Percentiles rank a stretch among this genome's conserved stretches.
These are phyloP conservation scores for Sugiyamaella chiloensis DNA, from an alignment of 805 yeast species.

Conservation along the genomic window DNA sequence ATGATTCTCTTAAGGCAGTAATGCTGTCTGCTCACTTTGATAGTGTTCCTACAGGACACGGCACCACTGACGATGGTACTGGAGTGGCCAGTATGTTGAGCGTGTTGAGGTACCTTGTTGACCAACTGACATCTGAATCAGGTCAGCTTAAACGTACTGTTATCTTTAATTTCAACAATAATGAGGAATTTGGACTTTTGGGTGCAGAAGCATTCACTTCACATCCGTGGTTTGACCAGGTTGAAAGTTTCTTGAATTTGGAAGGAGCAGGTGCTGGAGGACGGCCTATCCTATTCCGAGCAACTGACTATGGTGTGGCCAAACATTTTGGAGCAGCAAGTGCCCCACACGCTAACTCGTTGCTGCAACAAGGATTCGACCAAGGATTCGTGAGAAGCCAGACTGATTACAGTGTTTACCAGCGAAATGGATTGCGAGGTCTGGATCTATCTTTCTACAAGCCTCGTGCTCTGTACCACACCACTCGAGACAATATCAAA, in stretches of 20 bases:
- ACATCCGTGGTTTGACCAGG: constrained; percentile 67
- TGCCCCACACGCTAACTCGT: constrained; percentile 72
- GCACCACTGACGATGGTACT: constrained; percentile 90
- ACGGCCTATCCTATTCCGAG: constrained; percentile 74
- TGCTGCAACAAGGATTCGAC: constrained; percentile 83
- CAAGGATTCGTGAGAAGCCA: constrained; percentile 69
- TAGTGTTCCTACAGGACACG: constrained; percentile 81
- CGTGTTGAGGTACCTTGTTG: constrained; percentile 49
- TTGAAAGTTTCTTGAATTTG: constrained; percentile 62
- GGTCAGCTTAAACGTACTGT: constrained; percentile 65
- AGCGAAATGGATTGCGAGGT: constrained; percentile 66
- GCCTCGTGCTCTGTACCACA: constrained; percentile 83
- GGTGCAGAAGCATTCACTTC: constrained; percentile 74
- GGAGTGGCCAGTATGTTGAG: constrained; percentile 83
- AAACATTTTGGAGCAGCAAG: constrained; percentile 49
- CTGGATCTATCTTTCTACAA: constrained; percentile 86
- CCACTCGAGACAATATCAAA: constrained; percentile 64
- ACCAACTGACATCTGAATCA: constrained; percentile 13
- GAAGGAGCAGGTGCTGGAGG: constrained; percentile 96
- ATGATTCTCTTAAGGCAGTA: constrained; percentile 59
- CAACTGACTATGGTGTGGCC: constrained; percentile 73
- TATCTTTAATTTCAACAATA: constrained; percentile 80
- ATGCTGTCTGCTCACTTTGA: constrained; percentile 84
- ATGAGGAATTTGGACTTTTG: constrained; percentile 82
- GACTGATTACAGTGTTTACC: constrained; percentile 80